Evolutionary conservation across 352 stramenopile species (phyloP).

Genomic region (Albugo candida): DNA sequence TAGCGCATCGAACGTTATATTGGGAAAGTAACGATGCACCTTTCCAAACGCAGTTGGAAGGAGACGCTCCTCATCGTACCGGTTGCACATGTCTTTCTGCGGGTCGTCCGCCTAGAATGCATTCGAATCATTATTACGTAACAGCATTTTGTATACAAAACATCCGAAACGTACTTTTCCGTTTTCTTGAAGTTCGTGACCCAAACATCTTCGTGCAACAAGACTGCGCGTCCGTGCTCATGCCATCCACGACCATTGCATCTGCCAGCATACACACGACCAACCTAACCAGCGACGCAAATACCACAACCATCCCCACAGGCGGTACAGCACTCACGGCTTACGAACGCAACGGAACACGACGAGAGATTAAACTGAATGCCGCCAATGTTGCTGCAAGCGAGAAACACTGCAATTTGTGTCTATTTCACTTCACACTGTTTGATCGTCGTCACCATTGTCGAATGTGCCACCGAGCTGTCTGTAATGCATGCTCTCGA

Average conservation of each 20-base stretch:
- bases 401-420: constrained; percentile 80
- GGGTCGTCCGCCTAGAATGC: constrained; percentile 36
- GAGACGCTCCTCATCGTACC: constrained; percentile 57
- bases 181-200: constrained; percentile 61
- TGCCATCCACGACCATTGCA: too few species aligned
- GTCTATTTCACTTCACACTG: constrained; percentile 79
- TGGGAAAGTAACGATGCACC: constrained; percentile 69
- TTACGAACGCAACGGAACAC: constrained; percentile 4
- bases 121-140: constrained; percentile 78
- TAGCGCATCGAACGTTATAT: constrained; percentile 78
- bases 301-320: constrained; percentile 12
- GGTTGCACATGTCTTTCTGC: constrained; percentile 69
- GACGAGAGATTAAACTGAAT: constrained; percentile 12
- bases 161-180: constrained; percentile 69
- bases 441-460: constrained; percentile 79
- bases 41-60: constrained; percentile 61
- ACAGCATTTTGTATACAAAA: constrained; percentile 78
- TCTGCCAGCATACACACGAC: too few species aligned
- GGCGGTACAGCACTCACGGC: constrained; percentile 19
- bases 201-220: constrained; percentile 60
- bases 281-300: constrained; percentile 25
- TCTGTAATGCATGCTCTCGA: constrained; percentile 75
- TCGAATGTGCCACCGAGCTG: constrained; percentile 73
- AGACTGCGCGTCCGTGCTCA: constrained; percentile 12
- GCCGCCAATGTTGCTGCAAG: constrained; percentile 45